Base-by-base conservation (phyloP, 768 basidiomycete species). In the Boletellus sp. region DNA sequence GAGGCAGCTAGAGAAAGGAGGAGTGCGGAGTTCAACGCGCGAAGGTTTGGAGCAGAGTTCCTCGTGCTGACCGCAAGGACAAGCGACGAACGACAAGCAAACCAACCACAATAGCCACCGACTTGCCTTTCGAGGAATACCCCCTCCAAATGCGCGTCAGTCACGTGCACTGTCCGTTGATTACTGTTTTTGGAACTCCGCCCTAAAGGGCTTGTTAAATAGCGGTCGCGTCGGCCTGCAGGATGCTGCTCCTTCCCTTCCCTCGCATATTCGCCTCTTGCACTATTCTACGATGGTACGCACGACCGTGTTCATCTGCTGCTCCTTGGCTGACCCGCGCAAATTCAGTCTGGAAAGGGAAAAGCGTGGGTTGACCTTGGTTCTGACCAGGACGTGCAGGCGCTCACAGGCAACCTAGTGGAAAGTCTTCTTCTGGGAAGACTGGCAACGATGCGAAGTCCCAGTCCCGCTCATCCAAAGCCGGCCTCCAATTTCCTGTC, bases 401-500 rank as follows among this genome's bases (percentile, higher is more conserved):
- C n/a, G 40, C 46, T 53, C 11, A 54, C 12, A 13, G 20, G 13
- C 23, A 35, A 32, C n/a, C 26, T 48, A 72, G 76, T 69, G 74
- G 77, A 59, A 79, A 80, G 53, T 71, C 70, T 22, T 70, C 68
- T 11, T 72, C 69, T 55, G 74, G 74, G 3, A 74, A 78, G 68
- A 71, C 75, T 22, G 74, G 80, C 48, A 70, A 70, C 38, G 78
- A 81, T 47, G 49, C 68, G 56, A 85, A 85, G 71, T 72, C 77
- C 8, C 76, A 81, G 61, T 84, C 87, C 46, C 83, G 86, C 50
- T 90, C 90, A 13, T 70, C 76, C 42, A 78, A 76, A 67, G 79
- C 80, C 4, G 79, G 81, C 53, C 71, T 83, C 50, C 81, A 81
- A 60, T 87, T 92, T 72, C 87, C 90, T 49, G 89, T 91, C 51